Conservation (phyloP, 306 rosid genomes). For the Trifolium subterraneum region DNA sequence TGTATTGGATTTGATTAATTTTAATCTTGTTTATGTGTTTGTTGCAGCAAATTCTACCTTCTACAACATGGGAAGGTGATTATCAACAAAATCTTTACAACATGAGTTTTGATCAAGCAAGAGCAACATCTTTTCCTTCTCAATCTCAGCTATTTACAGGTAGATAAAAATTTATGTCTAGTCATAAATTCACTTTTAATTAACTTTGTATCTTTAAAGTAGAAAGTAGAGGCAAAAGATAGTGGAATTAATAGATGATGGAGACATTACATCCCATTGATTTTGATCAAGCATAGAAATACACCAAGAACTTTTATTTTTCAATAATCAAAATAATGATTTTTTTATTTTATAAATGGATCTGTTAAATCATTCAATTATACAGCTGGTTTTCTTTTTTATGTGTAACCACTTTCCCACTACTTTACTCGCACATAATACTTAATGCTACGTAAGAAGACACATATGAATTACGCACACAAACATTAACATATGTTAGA, state of each 20-base stretch:
- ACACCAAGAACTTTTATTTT: neutral
- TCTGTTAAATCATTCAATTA: slow-evolving; percentile 36
- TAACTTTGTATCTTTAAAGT: slow-evolving; percentile 38
- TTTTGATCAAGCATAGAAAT: slow-evolving; percentile 41
- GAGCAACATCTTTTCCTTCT: slow-evolving; percentile 50
- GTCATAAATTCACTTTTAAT: slow-evolving; percentile 38
- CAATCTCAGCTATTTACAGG: slow-evolving; percentile 64
- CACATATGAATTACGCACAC: no score
- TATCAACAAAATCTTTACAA: slow-evolving; percentile 57
- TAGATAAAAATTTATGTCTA: slow-evolving; percentile 38
- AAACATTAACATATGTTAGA: no score
- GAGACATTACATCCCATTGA: slow-evolving; percentile 47
- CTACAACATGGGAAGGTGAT: slow-evolving; percentile 67
- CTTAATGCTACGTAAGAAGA: neutral
- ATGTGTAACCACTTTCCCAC: slow-evolving; percentile 6
- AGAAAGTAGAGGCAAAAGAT: slow-evolving; percentile 36
- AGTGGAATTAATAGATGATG: slow-evolving; percentile 41
- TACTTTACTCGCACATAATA: slow-evolving; percentile 10
- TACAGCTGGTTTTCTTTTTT: slow-evolving; percentile 31
- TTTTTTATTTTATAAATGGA: neutral
- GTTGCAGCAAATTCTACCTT: slow-evolving; percentile 60
- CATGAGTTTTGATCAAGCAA: slow-evolving; percentile 62
- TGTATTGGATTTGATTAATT: slow-evolving; percentile 23
- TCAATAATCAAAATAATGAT: slow-evolving; percentile 19
- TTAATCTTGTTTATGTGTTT: neutral